These are phyloP conservation scores for Xylogone sp. DNA, from an alignment of 2,329 filamentous ascomycete genomes.

Conservation along the genomic window DNA sequence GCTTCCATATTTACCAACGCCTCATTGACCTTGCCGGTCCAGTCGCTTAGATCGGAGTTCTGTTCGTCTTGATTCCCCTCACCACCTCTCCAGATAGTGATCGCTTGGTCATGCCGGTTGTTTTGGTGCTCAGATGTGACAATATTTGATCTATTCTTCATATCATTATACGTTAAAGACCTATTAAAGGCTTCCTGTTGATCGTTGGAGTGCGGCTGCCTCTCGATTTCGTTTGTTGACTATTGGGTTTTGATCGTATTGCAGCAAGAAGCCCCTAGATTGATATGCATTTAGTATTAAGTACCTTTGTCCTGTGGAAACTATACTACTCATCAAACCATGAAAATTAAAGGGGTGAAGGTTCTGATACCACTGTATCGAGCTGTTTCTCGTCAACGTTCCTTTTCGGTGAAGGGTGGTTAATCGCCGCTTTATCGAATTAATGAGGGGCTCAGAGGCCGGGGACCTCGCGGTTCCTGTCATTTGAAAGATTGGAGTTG, in stretches of 20 bases:
- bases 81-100: neutral
- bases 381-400: neutral
- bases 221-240: neutral
- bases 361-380: neutral
- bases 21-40: neutral
- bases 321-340: neutral
- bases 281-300: neutral
- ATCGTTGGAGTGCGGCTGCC: neutral
- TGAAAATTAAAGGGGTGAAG: neutral
- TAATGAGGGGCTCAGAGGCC: conserved; percentile 2
- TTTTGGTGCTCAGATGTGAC: neutral
- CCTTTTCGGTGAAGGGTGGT: neutral
- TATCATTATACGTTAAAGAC: neutral
- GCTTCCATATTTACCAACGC: neutral
- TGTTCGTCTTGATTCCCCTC: neutral
- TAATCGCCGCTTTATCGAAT: conserved; percentile 4
- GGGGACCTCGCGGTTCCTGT: conserved; percentile 3
- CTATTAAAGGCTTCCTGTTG: neutral
- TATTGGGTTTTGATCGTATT: neutral
- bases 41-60: neutral
- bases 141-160: neutral
- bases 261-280: neutral
- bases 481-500: neutral
- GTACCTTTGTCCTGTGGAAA: neutral
- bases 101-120: neutral